phyloP scores from a whole-genome alignment of 495 filamentous ascomycete genomes.

The Stereocaulon alpinum region DNA sequence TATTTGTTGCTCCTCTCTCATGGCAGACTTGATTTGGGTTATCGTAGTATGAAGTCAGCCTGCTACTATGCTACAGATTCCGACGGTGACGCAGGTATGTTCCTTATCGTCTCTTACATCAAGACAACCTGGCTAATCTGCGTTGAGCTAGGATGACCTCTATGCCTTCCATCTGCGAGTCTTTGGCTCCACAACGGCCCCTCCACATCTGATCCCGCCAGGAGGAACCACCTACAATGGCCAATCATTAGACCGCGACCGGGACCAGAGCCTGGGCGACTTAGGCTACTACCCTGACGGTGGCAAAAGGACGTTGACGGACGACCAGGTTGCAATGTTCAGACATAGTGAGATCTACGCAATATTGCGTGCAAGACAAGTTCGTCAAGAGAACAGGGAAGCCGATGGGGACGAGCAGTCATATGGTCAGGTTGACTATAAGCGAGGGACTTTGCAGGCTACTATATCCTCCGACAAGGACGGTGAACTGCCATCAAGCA shows the following conservation, averaged over 20 bases:
- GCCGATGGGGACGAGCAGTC: conserved; percentile 4
- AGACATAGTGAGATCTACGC: conserved; percentile 77
- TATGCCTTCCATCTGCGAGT: conserved; percentile 62
- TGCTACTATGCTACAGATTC: conserved; percentile 17
- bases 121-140: conserved; percentile 17
- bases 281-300: conserved; percentile 88
- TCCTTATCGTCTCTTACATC: background rate
- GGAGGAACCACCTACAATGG: conserved; percentile 18
- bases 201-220: background rate
- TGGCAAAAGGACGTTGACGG: conserved; percentile 80
- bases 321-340: conserved; percentile 85
- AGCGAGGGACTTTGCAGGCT: background rate
- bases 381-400: conserved; percentile 27
- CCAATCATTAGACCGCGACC: conserved; percentile 26
- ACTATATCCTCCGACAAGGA: background rate
- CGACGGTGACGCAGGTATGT: conserved; percentile 44
- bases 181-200: conserved; percentile 25
- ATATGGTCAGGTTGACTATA: background rate
- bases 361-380: conserved; percentile 47
- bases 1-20: too few relatives aligned
- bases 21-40: too few relatives aligned
- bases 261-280: conserved; percentile 52
- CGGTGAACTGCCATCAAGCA: background rate
- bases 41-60: background rate
- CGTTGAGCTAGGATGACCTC: conserved; percentile 54